Conservation (phyloP, 208 protist genomes). For the Leishmania gerbilli region DNA sequence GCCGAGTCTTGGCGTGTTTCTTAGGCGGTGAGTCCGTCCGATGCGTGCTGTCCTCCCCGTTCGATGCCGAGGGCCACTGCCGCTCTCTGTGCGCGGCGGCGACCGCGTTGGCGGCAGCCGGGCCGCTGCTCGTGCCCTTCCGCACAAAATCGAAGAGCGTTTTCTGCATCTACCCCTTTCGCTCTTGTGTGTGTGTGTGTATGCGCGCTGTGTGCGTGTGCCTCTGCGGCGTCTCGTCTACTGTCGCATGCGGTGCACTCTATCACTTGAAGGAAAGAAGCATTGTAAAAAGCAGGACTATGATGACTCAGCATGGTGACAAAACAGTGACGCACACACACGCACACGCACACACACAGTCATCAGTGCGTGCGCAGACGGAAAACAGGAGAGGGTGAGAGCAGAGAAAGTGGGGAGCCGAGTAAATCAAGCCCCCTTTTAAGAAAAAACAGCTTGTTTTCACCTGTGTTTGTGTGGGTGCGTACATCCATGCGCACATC, state of each 20-base stretch:
- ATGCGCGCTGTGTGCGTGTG: not conserved
- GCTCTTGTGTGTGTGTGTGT: not conserved
- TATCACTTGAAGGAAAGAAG: not conserved
- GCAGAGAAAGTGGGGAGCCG: not conserved
- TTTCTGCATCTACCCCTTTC: constrained; percentile 17
- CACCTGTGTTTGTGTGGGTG: not conserved
- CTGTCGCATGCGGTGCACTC: not conserved
- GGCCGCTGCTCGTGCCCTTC: not conserved
- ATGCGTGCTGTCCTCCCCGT: not conserved
- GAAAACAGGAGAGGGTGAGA: not conserved
- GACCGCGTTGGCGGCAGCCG: not conserved
- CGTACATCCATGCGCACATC: not conserved
- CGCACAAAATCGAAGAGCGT: constrained; percentile 30
- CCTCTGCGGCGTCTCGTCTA: not conserved
- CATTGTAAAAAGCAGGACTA: not conserved
- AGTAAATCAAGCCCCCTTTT: not conserved
- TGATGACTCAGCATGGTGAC: not conserved
- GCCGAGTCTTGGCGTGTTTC: not conserved
- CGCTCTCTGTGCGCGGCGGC: not conserved
- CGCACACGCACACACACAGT: not conserved
- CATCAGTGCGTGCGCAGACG: not conserved
- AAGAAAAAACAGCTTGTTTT: too few relatives aligned
- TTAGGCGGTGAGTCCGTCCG: not conserved
- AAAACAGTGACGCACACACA: not conserved
- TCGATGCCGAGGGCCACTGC: not conserved